These are phyloP conservation scores for Oryza brachyantha DNA, from an alignment of 176 grass and related monocot genomes.

Conservation along the genomic window DNA sequence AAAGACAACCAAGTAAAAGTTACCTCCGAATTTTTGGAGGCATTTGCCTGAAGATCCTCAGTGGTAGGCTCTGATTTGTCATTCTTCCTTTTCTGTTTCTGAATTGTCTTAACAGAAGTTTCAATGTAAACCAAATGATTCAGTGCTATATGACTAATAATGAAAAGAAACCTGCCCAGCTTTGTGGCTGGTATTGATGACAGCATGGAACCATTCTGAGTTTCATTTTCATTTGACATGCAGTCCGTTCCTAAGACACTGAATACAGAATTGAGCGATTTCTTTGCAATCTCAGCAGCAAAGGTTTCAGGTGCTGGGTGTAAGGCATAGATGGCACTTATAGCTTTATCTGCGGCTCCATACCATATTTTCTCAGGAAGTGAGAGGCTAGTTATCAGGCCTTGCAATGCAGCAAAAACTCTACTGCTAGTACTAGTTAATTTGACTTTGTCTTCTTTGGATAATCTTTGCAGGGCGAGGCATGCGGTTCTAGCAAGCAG, in stretches of 20 bases:
- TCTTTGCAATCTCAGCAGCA: conserved; percentile 76
- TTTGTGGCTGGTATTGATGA: conserved; percentile 57
- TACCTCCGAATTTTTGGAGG: conserved; percentile 58
- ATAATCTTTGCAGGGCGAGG: conserved; percentile 77
- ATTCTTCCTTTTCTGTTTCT: conserved; percentile 79
- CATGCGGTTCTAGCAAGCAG: conserved; percentile 92
- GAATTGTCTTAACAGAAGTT: conserved; percentile 73
- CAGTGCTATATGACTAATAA: conserved; percentile 78
- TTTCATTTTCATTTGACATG: conserved; percentile 34
- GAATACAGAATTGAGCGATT: conserved; percentile 64
- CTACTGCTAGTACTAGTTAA: conserved; percentile 51
- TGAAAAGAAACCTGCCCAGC: conserved; percentile 86
- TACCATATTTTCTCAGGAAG: conserved; percentile 95
- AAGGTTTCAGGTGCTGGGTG: conserved; percentile 83
- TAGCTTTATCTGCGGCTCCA: conserved; percentile 77
- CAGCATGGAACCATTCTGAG: conserved; percentile 25
- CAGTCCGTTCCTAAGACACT: conserved; percentile 29
- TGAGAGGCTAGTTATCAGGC: conserved; percentile 61
- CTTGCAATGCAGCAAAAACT: conserved; percentile 68
- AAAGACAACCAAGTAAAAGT: conserved; percentile 21
- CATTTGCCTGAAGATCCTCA: conserved; percentile 30
- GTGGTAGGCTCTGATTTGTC: conserved; percentile 43
- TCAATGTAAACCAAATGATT: conserved; percentile 97
- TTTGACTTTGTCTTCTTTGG: conserved; percentile 85
- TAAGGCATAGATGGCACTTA: conserved; percentile 67